Evolutionary conservation across 2,329 filamentous ascomycete genomes (phyloP), one percentile per base, ranked within the genome.

Genomic region (Colletotrichum destructivum): DNA sequence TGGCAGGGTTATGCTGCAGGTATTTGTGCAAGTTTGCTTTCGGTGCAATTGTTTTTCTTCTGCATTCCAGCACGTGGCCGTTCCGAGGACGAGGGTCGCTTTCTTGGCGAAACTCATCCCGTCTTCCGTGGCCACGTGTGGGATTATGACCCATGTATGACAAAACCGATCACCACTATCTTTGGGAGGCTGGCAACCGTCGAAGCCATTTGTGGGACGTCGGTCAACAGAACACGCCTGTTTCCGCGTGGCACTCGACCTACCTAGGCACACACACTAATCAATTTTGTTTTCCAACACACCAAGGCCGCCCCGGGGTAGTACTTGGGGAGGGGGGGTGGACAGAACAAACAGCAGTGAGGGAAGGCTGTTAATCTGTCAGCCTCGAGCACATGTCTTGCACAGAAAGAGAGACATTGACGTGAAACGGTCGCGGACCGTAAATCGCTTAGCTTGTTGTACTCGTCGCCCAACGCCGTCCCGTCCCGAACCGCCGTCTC

Each of bases 381-480:
- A 47, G 47, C 42, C 63, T 56, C 42, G 2, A 46, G 8, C 11
- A 46, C 38, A 18, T 23, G 35, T 21, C 21, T 26, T 31, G 51
- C 51, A 38, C 44, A 15, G 11, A 31, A n/a, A 11, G 12, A 54
- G 21, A 47, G 62, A 57, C 40, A 47, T 21, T 23, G 35, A 47
- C 26, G 26, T 31, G 23, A 26, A 47, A 57, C 42, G 51, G 51
- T 40, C 18, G 31, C 42, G 59, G 42, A 8, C 18, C 35, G 26
- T 38, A 55, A n/a, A 69, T 63, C 47, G 69, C 69, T 60, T 63
- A 54, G 21, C 63, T 62, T 13, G 38, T 59, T 44, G 35, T 21
- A 12, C 66, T 64, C 51, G 26, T 23, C 16, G 38, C 6, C 31
- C 31, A 44, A 7, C 52, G 44, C 44, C 57, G 64, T 54, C 64